Percentiles rank a stretch among this genome's conserved stretches.
phyloP scores from a whole-genome alignment of 495 filamentous ascomycete species.

The Elasticomyces elasticus region DNA sequence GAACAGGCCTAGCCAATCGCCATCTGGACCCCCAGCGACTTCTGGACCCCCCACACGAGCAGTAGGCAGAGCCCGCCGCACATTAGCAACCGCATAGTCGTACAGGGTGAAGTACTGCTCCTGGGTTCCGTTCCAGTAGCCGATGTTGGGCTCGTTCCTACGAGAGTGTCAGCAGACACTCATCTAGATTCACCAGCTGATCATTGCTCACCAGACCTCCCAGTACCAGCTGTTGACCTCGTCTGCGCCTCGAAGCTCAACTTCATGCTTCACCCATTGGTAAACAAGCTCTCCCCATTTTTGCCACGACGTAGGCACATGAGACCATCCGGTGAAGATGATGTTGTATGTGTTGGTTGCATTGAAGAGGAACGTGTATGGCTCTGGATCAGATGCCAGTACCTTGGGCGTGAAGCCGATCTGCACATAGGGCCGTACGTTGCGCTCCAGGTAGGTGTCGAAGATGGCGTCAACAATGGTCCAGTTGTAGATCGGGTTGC shows the following conservation, averaged over 20 bases:
- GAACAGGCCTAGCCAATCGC: constrained; percentile 12
- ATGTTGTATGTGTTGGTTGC: constrained; percentile 9
- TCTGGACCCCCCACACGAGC: constrained; percentile 19
- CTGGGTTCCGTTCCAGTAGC: constrained; percentile 20
- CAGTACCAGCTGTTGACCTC: constrained; percentile 20
- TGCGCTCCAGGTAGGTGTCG: constrained; percentile 14
- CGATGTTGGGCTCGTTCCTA: constrained; percentile 18
- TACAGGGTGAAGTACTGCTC: constrained; percentile 16
- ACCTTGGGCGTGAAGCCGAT: constrained; percentile 17
- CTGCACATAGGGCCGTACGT: constrained; percentile 19
- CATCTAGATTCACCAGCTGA: not conserved
- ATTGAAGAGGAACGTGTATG: constrained; percentile 18
- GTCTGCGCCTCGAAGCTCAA: constrained; percentile 6
- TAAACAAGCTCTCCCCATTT: constrained; percentile 21
- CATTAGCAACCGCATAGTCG: constrained; percentile 18
- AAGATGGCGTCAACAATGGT: constrained; percentile 21
- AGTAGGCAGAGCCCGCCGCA: constrained; percentile 10
- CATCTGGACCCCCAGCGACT: constrained; percentile 19
- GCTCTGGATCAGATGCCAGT: constrained; percentile 11
- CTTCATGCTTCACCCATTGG: constrained; percentile 17
- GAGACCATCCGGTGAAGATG: constrained; percentile 16
- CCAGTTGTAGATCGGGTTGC: constrained; percentile 20
- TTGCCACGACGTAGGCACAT: constrained; percentile 12
- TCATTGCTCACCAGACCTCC: constrained; percentile 10
- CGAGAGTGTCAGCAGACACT: not conserved